Evolutionary conservation across 163 green algal species (phyloP).

Genomic region (Scenedesmus sp.): DNA sequence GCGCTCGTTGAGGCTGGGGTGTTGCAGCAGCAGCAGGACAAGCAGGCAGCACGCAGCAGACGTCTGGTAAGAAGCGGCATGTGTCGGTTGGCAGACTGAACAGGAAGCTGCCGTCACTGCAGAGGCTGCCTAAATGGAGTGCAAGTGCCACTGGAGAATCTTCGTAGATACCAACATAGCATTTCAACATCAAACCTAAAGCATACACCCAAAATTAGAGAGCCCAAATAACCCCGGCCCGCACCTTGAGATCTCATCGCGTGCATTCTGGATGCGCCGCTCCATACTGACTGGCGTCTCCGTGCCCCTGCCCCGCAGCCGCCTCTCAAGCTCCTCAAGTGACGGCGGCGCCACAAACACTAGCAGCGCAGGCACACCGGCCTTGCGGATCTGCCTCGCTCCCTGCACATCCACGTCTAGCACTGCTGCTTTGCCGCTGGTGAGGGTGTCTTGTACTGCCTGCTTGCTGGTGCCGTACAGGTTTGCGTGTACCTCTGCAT

Average conservation of each 20-base stretch:
- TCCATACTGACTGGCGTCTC: slow-evolving; percentile 89
- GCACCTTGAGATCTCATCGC: slow-evolving; percentile 85
- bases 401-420: slow-evolving; percentile 88
- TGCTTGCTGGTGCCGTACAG: slow-evolving; percentile 92
- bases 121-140: neutral
- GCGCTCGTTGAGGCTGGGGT: slow-evolving; percentile 59
- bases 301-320: slow-evolving; percentile 89
- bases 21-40: neutral
- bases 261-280: slow-evolving; percentile 82
- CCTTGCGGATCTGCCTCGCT: slow-evolving; percentile 50
- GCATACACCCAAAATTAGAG: neutral
- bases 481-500: slow-evolving; percentile 94
- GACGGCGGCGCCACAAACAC: slow-evolving; percentile 95
- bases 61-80: too few relatives aligned
- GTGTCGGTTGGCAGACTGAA: too few relatives aligned
- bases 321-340: slow-evolving; percentile 90
- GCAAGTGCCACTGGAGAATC: neutral
- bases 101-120: neutral
- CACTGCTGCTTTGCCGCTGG: slow-evolving; percentile 23
- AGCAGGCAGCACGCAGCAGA: neutral
- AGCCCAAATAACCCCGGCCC: neutral
- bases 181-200: too few relatives aligned
- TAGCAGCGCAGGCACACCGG: slow-evolving; percentile 77
- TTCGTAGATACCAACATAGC: neutral
- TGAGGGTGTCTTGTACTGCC: slow-evolving; percentile 79